Percentiles rank a stretch among this genome's conserved stretches.
phyloP scores from a whole-genome alignment of 2,329 filamentous ascomycete species.

The Simplicillium sp. region DNA sequence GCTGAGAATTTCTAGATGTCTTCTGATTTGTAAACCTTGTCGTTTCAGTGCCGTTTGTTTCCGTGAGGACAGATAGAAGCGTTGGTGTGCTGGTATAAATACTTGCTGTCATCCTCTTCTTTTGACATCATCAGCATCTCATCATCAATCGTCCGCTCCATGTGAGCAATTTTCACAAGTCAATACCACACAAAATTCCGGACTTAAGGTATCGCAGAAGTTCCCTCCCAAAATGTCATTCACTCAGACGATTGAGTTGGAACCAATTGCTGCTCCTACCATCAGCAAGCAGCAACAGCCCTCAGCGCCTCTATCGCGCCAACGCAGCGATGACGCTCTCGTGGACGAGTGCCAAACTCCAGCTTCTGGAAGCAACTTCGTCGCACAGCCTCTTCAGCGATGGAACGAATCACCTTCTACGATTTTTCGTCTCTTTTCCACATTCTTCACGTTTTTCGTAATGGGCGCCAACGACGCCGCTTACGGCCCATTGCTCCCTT shows the following conservation, averaged over 20 bases:
- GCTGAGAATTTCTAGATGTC: too few relatives aligned
- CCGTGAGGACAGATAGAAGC: too few relatives aligned
- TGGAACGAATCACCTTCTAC: slow-evolving; percentile 42
- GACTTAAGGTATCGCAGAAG: neutral
- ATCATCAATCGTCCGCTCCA: too few relatives aligned
- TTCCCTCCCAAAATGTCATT: slow-evolving; percentile 1
- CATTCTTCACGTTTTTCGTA: slow-evolving; percentile 48
- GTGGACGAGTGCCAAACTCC: slow-evolving; percentile 4
- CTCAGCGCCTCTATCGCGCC: too few relatives aligned
- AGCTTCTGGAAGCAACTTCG: neutral
- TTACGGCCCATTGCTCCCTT: slow-evolving; percentile 46
- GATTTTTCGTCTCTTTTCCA: slow-evolving; percentile 35
- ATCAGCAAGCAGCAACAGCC: too few relatives aligned
- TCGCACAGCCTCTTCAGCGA: slow-evolving; percentile 17
- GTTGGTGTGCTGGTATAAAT: too few relatives aligned
- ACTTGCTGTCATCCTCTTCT: neutral
- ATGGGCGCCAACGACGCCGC: slow-evolving; percentile 50
- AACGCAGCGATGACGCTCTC: neutral
- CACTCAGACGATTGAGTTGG: slow-evolving; percentile 1
- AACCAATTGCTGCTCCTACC: slow-evolving; percentile 1
- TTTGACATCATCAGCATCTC: neutral
- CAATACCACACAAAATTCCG: too few relatives aligned
- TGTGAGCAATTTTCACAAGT: too few relatives aligned
- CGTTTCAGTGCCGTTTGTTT: too few relatives aligned
- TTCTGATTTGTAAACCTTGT: too few relatives aligned